phyloP scores from a whole-genome alignment of 192 early-diverging fungal genomes.

The Ramicandelaber brevisporus region DNA sequence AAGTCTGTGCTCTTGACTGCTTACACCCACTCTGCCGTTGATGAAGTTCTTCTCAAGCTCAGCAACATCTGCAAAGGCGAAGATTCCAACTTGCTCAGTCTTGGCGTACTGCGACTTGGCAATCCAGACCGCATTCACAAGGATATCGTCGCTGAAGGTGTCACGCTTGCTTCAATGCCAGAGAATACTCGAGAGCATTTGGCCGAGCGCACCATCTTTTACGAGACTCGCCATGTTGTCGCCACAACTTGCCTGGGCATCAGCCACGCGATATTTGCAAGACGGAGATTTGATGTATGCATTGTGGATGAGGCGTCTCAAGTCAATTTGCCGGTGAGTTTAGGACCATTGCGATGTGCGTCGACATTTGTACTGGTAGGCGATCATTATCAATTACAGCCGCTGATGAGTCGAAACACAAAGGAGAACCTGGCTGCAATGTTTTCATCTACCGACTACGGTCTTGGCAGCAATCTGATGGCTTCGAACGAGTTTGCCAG shows the following conservation, averaged over 20 bases:
- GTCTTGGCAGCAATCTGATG: no score
- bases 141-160: constrained; percentile 10
- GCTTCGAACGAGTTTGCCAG: no score
- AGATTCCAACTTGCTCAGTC: constrained; percentile 73
- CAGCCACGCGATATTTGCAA: constrained; percentile 43
- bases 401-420: constrained; percentile 40
- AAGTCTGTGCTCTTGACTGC: constrained; percentile 67
- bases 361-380: constrained; percentile 78
- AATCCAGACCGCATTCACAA: constrained; percentile 29
- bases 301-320: constrained; percentile 95
- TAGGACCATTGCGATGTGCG: constrained; percentile 66
- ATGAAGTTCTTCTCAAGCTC: constrained; percentile 80
- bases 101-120: constrained; percentile 59
- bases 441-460: no score
- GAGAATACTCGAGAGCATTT: constrained; percentile 22
- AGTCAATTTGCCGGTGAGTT: constrained; percentile 65
- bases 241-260: constrained; percentile 77
- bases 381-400: constrained; percentile 86
- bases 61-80: constrained; percentile 81
- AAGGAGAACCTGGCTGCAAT: constrained; percentile 10
- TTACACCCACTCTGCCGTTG: constrained; percentile 81
- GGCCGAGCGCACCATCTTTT: constrained; percentile 28
- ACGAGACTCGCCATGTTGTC: constrained; percentile 34
- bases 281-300: constrained; percentile 74
- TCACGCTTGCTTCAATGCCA: no score